Percentiles rank a stretch among this genome's conserved stretches.
These are phyloP conservation scores for Dipteronia dyeriana DNA, from an alignment of 345 rosid genomes.

Conservation along the genomic window DNA sequence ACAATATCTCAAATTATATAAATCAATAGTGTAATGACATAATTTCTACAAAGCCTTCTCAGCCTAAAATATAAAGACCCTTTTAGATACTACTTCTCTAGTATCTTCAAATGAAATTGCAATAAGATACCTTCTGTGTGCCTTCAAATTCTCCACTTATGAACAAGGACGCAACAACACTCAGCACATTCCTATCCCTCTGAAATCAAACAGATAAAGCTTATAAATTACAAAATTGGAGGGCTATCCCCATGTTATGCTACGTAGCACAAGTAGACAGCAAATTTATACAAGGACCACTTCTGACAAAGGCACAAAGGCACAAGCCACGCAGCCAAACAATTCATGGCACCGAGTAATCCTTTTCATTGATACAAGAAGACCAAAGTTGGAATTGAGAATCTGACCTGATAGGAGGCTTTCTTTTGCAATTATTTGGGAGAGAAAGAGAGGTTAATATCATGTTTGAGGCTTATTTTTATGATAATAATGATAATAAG, in stretches of 20 bases:
- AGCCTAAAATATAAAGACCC: not conserved
- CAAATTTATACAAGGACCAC: not conserved
- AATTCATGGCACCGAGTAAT: constrained; percentile 3
- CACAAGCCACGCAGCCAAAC: not conserved
- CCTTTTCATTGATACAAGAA: constrained; percentile 16
- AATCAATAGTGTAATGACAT: constrained; percentile 14
- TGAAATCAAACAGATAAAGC: constrained; percentile 16
- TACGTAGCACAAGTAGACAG: not conserved
- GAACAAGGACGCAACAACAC: not conserved
- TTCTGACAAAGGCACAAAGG: not conserved
- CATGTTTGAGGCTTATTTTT: constrained; percentile 30
- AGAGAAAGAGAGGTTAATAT: constrained; percentile 13
- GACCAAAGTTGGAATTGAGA: constrained; percentile 17
- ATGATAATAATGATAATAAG: constrained; percentile 6
- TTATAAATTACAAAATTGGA: constrained; percentile 18
- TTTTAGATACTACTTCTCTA: not conserved
- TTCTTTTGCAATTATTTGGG: constrained; percentile 30
- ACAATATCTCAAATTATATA: not conserved
- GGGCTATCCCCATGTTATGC: constrained; percentile 1
- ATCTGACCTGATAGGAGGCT: constrained; percentile 23
- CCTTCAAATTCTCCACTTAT: constrained; percentile 1
- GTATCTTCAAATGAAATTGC: constrained; percentile 14
- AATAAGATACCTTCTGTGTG: constrained; percentile 12
- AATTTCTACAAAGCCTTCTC: constrained; percentile 16
- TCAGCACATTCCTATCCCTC: constrained; percentile 10